A percentile compares a stretch with the other conserved stretches of the same genome.
These are phyloP conservation scores for Talaromyces liani DNA, from an alignment of 495 filamentous ascomycete species.

Conservation along the genomic window DNA sequence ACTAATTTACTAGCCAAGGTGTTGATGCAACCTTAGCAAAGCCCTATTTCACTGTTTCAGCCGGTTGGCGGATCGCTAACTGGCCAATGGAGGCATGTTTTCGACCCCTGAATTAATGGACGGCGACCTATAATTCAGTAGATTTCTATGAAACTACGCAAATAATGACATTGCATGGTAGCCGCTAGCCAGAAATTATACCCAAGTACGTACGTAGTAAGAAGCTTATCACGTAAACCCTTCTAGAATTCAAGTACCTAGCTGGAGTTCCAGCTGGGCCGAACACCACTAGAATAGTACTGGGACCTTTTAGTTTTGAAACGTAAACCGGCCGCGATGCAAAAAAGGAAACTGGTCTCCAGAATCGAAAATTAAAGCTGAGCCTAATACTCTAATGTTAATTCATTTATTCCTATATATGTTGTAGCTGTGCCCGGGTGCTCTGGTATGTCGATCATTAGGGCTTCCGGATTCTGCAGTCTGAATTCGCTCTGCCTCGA, in stretches of 20 bases:
- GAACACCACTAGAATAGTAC: background rate
- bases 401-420: background rate
- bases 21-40: background rate
- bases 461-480: slow-evolving; percentile 1
- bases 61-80: background rate
- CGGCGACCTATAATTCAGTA: background rate
- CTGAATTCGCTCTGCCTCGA: background rate
- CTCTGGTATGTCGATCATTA: background rate
- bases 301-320: background rate
- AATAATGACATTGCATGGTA: background rate
- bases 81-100: background rate
- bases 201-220: background rate
- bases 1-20: background rate
- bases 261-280: background rate
- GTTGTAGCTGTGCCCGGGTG: background rate
- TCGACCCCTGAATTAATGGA: background rate
- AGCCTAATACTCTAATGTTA: background rate
- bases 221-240: background rate
- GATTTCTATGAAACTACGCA: background rate
- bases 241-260: background rate
- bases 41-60: background rate
- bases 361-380: background rate
- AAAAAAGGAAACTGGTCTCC: slow-evolving; percentile 7
- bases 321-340: background rate
- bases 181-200: background rate